These are phyloP conservation scores for Mycena pura DNA, from an alignment of 768 basidiomycete species.

Conservation along the genomic window DNA sequence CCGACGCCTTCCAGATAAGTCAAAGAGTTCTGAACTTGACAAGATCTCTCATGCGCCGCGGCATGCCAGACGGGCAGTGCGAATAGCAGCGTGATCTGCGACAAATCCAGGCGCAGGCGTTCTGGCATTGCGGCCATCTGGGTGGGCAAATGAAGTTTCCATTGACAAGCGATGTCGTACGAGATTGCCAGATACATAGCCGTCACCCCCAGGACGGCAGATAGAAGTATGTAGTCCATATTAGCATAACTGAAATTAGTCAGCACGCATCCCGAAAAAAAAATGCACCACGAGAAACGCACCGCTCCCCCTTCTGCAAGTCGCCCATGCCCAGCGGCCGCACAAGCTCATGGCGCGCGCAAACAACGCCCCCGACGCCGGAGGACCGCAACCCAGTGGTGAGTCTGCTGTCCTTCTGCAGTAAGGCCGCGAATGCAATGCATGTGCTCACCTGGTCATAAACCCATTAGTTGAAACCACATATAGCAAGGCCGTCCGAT, in stretches of 20 bases:
- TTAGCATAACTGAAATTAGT: constrained; percentile 16
- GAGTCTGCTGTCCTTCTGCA: constrained; percentile 21
- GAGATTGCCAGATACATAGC: constrained; percentile 2
- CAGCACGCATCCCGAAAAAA: background rate
- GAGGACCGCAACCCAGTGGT: constrained; percentile 5
- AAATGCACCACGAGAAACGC: background rate
- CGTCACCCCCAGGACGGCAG: background rate
- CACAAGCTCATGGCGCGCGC: constrained; percentile 24
- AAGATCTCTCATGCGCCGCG: constrained; percentile 11
- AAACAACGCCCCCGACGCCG: constrained; percentile 15
- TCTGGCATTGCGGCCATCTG: background rate
- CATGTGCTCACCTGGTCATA: constrained; percentile 25
- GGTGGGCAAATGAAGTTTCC: background rate
- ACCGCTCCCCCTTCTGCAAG: constrained; percentile 31
- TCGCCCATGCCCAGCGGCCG: constrained; percentile 27
- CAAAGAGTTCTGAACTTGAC: constrained; percentile 11
- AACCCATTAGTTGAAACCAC: no score
- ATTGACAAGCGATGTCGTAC: constrained; percentile 36
- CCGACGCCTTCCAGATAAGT: constrained; percentile 11
- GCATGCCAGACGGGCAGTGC: constrained; percentile 20
- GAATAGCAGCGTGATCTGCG: background rate
- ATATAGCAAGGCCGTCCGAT: no score
- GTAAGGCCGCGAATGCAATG: constrained; percentile 15
- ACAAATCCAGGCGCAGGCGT: background rate
- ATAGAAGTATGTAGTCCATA: constrained; percentile 30